phyloP scores from a whole-genome alignment of 345 rosid species.

The Lagerstroemia speciosa region DNA sequence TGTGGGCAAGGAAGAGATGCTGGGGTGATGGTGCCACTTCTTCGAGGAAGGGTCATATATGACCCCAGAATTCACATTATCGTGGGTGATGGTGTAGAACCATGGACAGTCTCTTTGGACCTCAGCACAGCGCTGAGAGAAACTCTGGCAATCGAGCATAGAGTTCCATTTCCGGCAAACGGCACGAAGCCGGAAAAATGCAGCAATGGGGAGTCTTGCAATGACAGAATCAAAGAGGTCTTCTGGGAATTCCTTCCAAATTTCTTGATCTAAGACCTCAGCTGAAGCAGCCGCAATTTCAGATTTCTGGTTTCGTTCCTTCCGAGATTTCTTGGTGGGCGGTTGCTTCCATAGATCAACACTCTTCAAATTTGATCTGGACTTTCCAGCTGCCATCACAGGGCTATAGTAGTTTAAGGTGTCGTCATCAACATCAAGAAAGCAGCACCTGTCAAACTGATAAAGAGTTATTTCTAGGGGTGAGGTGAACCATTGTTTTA shows the following conservation, averaged over 20 bases:
- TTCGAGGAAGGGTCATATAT: conserved; percentile 71
- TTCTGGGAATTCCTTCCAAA: conserved; percentile 92
- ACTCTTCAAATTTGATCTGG: conserved; percentile 44
- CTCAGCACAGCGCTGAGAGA: conserved; percentile 58
- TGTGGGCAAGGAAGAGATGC: conserved; percentile 53
- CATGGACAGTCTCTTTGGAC: conserved; percentile 58
- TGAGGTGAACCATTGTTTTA: neutral
- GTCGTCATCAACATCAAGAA: conserved; percentile 49
- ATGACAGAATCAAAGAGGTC: conserved; percentile 88
- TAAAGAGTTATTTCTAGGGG: neutral
- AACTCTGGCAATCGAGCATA: conserved; percentile 57
- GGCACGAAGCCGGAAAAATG: conserved; percentile 78
- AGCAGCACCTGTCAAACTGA: conserved; percentile 45
- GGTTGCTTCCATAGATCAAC: conserved; percentile 65
- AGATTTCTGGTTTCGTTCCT: conserved; percentile 55
- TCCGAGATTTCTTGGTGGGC: conserved; percentile 58
- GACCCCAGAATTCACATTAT: conserved; percentile 77
- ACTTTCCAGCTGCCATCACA: conserved; percentile 70
- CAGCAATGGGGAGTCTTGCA: conserved; percentile 78
- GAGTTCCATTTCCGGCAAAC: conserved; percentile 88
- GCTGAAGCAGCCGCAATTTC: conserved; percentile 21
- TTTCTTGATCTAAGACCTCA: conserved; percentile 65
- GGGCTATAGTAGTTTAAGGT: conserved; percentile 57
- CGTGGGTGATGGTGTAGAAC: conserved; percentile 88
- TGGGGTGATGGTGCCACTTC: conserved; percentile 87